Evolutionary conservation across 75 land plant species (phyloP).

Genomic region (Cupressus sempervirens): DNA sequence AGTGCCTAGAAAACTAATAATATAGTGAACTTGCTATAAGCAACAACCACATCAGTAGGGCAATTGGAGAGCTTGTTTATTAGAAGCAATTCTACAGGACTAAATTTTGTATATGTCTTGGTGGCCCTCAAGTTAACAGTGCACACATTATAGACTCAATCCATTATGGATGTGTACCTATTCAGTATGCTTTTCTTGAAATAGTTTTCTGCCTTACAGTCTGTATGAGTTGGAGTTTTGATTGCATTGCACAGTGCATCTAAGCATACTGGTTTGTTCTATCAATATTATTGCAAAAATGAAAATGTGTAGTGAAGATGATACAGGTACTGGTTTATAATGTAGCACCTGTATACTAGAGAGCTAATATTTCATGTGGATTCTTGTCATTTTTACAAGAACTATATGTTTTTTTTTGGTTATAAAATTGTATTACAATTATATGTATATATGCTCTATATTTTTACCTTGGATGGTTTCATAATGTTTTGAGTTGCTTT

Average conservation of each 20-base stretch:
- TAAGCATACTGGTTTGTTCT: background rate
- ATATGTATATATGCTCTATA: background rate
- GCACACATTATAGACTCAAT: slow-evolving; percentile 88
- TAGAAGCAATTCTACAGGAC: slow-evolving; percentile 78
- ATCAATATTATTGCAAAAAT: background rate
- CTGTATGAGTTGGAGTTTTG: background rate
- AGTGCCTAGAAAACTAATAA: no score
- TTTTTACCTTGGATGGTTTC: background rate
- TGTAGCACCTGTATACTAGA: background rate
- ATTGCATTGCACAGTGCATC: background rate
- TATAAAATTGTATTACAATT: no score
- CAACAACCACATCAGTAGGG: slow-evolving; percentile 74
- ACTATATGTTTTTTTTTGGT: no score
- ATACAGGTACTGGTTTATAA: background rate
- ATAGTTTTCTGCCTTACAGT: slow-evolving; percentile 15
- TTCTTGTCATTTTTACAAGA: no score
- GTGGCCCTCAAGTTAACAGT: slow-evolving; percentile 94
- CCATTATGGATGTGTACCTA: slow-evolving; percentile 94
- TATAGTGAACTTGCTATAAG: slow-evolving; percentile 73
- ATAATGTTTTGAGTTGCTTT: background rate
- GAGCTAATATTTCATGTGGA: background rate
- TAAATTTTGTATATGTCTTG: slow-evolving; percentile 88
- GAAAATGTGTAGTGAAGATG: background rate
- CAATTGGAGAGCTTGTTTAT: slow-evolving; percentile 63
- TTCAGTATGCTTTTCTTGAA: slow-evolving; percentile 29